Conservation (phyloP, 352 stramenopile species). For the Pythium aristosporum region DNA sequence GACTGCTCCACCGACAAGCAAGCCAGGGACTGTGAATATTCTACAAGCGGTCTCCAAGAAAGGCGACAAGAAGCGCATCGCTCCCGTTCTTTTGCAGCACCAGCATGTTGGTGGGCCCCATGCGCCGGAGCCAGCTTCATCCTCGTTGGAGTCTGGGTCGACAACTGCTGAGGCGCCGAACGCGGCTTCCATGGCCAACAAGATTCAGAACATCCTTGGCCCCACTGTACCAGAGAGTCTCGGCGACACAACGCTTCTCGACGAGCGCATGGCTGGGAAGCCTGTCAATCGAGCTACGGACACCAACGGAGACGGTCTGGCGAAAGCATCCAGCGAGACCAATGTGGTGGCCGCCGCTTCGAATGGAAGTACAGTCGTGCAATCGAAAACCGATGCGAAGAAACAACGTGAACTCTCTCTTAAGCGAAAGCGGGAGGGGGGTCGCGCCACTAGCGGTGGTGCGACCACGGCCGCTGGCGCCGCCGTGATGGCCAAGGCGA, state of each 20-base stretch:
- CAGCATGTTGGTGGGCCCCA: conserved; percentile 16
- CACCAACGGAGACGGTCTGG: background rate
- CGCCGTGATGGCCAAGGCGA: conserved; percentile 45
- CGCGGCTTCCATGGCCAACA: conserved; percentile 67
- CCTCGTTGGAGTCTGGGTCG: background rate
- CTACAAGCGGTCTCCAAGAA: conserved; percentile 40
- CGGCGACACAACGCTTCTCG: conserved; percentile 50
- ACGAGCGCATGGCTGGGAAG: conserved; percentile 56
- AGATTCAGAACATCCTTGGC: conserved; percentile 76
- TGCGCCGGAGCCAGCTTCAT: background rate
- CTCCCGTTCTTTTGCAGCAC: conserved; percentile 46
- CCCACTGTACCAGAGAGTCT: conserved; percentile 54
- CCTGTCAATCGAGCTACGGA: background rate
- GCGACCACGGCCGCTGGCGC: conserved; percentile 21
- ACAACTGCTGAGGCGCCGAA: conserved; percentile 24
- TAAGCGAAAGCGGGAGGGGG: conserved; percentile 70
- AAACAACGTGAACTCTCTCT: conserved; percentile 32
- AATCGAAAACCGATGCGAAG: conserved; percentile 18
- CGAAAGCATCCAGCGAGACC: background rate
- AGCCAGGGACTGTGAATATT: conserved; percentile 30
- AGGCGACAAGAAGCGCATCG: conserved; percentile 67
- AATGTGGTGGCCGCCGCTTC: background rate
- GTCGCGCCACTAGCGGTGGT: conserved; percentile 26
- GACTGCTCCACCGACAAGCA: conserved; percentile 15
- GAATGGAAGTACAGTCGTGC: background rate